phyloP scores from a whole-genome alignment of 1,284 basidiomycete species.

The Ganoderma lingzhi region DNA sequence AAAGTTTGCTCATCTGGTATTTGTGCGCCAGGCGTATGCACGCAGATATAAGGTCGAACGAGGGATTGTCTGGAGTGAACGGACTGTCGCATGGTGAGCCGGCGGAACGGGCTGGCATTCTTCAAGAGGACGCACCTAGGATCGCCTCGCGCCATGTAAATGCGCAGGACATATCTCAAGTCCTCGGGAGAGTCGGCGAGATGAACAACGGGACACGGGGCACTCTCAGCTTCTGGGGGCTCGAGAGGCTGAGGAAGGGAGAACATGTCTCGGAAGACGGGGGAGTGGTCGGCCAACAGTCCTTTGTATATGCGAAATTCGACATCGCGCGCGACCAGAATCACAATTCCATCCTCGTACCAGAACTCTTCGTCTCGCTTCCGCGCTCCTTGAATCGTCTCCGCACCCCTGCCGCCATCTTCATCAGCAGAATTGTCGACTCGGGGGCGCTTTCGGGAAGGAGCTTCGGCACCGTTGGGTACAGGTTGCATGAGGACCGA shows the following conservation, averaged over 20 bases:
- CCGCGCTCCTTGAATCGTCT: too few relatives aligned
- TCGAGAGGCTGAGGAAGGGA: constrained; percentile 19
- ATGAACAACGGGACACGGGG: background rate
- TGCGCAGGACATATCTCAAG: constrained; percentile 9
- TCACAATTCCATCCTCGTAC: constrained; percentile 34
- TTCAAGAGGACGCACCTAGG: background rate
- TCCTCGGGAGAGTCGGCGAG: constrained; percentile 12
- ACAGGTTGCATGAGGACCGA: too few relatives aligned
- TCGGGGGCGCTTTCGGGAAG: too few relatives aligned
- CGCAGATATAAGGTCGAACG: constrained; percentile 6
- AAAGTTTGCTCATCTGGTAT: constrained; percentile 7
- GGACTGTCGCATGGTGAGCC: background rate
- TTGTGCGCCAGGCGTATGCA: constrained; percentile 13
- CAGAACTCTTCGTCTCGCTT: constrained; percentile 24
- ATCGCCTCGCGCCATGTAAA: background rate
- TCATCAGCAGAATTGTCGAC: too few relatives aligned
- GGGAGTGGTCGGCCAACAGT: constrained; percentile 29
- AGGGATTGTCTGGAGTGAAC: too few relatives aligned
- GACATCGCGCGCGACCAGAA: constrained; percentile 25
- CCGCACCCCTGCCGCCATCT: too few relatives aligned
- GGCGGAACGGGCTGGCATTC: too few relatives aligned
- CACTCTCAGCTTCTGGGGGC: background rate
- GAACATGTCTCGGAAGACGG: constrained; percentile 35
- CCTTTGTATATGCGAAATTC: constrained; percentile 33
- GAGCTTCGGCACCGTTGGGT: too few relatives aligned